phyloP scores from a whole-genome alignment of 257 asterid genomes.

The Solanum dulcamara region DNA sequence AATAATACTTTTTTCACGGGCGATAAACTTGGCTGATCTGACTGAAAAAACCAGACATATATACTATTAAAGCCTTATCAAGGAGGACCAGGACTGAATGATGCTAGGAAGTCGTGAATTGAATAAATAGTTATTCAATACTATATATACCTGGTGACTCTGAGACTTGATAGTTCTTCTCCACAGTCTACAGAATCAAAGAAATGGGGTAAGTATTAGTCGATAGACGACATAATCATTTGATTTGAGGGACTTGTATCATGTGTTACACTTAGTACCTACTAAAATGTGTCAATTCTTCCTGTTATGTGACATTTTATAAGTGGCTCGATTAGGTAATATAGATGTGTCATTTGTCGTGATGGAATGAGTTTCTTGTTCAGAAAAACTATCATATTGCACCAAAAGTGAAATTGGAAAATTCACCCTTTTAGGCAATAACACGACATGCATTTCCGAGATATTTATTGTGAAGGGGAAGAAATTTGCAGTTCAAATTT shows the following conservation, averaged over 20 bases:
- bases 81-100: neutral
- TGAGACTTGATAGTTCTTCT: neutral
- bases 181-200: neutral
- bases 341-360: neutral
- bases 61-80: neutral
- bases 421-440: neutral
- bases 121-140: neutral
- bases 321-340: neutral
- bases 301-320: neutral
- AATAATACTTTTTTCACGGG: conserved; percentile 89
- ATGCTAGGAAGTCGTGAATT: neutral
- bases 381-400: neutral
- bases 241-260: neutral
- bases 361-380: neutral
- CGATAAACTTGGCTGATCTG: conserved; percentile 87
- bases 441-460: neutral
- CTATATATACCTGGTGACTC: neutral
- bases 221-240: neutral
- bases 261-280: neutral
- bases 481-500: neutral
- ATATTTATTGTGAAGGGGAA: neutral
- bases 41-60: conserved; percentile 30
- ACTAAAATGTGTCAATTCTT: neutral
- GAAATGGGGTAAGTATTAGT: neutral
- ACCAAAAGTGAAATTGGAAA: neutral